Evolutionary conservation across 2,329 filamentous ascomycete species (phyloP).

Genomic region (Trichophyton mentagrophytes): DNA sequence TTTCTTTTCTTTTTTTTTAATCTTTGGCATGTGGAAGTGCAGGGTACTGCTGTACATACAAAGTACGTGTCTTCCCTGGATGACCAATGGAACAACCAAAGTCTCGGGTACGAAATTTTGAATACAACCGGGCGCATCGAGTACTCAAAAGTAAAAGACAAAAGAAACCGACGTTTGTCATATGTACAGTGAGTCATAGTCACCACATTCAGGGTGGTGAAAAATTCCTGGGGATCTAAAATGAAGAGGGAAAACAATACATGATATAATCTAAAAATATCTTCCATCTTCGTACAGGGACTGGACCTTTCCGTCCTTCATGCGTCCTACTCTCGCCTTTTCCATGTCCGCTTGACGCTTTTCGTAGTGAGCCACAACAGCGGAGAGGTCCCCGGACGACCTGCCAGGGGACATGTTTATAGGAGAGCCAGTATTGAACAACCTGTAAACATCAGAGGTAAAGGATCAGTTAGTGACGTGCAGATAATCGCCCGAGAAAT

Average conservation of each 20-base stretch:
- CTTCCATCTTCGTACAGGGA: slow-evolving; percentile 32
- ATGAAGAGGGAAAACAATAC: not conserved
- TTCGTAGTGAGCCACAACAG: slow-evolving; percentile 51
- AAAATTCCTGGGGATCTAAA: not conserved
- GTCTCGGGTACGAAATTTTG: not conserved
- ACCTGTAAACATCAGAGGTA: slow-evolving; percentile 28
- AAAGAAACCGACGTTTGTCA: slow-evolving; percentile 1
- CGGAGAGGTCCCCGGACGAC: slow-evolving; percentile 43
- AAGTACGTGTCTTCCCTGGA: slow-evolving; percentile 1
- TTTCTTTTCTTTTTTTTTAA: not conserved
- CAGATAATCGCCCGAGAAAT: slow-evolving; percentile 4
- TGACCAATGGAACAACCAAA: not conserved
- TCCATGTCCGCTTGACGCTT: slow-evolving; percentile 45
- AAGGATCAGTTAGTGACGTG: not conserved
- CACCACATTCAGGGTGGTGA: not conserved
- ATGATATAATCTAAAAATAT: slow-evolving; percentile 13
- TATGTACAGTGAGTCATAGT: slow-evolving; percentile 4
- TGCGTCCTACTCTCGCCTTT: slow-evolving; percentile 39
- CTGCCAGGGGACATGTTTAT: slow-evolving; percentile 53
- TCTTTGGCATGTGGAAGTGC: not conserved
- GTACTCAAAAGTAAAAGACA: not conserved
- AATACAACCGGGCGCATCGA: not conserved
- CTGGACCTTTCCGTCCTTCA: slow-evolving; percentile 33
- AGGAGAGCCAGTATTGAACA: slow-evolving; percentile 50
- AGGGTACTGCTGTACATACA: not conserved